Percentiles rank a stretch among this genome's conserved stretches.
phyloP scores from a whole-genome alignment of 768 basidiomycete genomes.

The Lyophyllum atratum region DNA sequence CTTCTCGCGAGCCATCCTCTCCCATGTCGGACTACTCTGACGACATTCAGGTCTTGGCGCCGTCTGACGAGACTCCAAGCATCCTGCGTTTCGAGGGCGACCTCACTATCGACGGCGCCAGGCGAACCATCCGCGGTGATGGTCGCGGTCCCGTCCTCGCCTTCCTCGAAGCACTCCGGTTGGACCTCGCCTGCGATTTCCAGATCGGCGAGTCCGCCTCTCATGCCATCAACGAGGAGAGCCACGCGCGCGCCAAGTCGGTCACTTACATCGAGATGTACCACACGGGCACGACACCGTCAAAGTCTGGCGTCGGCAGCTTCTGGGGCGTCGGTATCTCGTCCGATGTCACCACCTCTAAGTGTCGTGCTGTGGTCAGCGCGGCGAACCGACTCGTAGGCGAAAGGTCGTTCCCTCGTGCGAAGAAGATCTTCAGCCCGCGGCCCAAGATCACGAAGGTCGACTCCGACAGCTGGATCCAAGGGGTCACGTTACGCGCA shows the following conservation, averaged over 20 bases:
- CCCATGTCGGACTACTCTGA: conserved; percentile 45
- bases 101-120: conserved; percentile 63
- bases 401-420: conserved; percentile 46
- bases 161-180: conserved; percentile 69
- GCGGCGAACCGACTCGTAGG: conserved; percentile 67
- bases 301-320: conserved; percentile 48
- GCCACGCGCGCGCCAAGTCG: conserved; percentile 43
- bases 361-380: conserved; percentile 73
- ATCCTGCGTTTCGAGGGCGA: conserved; percentile 64
- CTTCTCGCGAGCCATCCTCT: conserved; percentile 37
- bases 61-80: conserved; percentile 13
- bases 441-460: conserved; percentile 11
- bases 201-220: conserved; percentile 73
- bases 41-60: conserved; percentile 39
- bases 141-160: conserved; percentile 81
- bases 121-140: conserved; percentile 68
- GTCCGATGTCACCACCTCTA: conserved; percentile 68
- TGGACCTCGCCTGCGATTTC: conserved; percentile 64
- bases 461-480: conserved; percentile 22
- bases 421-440: conserved; percentile 27
- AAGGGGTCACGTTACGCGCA: conserved; percentile 22
- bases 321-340: conserved; percentile 80
- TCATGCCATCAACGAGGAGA: conserved; percentile 55
- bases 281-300: conserved; percentile 45
- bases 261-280: conserved; percentile 81